These are phyloP conservation scores for Lepiota brunneoincarnata DNA, from an alignment of 768 basidiomycete species.

Conservation along the genomic window DNA sequence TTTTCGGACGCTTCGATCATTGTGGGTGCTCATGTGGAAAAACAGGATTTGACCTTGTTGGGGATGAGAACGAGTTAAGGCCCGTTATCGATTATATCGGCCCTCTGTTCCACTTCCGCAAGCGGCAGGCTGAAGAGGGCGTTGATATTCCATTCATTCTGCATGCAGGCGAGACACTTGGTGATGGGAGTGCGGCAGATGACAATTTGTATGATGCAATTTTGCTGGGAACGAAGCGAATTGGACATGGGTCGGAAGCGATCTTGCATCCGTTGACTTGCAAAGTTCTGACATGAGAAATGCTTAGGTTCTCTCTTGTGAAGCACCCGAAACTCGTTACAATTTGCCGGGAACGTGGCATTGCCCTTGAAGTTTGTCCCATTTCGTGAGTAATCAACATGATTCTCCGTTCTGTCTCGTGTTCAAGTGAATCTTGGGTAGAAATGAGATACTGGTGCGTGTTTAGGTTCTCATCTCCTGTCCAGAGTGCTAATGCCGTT, in stretches of 20 bases:
- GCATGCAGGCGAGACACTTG: constrained; percentile 81
- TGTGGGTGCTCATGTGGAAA: constrained; percentile 3
- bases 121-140: constrained; percentile 51
- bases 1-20: not conserved
- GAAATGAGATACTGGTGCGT: constrained; percentile 71
- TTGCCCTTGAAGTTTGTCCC: constrained; percentile 75
- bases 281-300: not conserved
- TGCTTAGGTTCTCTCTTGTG: constrained; percentile 63
- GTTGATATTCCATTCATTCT: constrained; percentile 74
- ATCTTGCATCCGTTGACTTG: not conserved
- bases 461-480: not conserved
- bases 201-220: constrained; percentile 78
- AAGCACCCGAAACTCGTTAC: constrained; percentile 75
- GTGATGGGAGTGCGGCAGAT: constrained; percentile 72
- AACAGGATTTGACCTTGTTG: constrained; percentile 79
- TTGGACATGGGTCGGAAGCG: constrained; percentile 67
- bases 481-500: not conserved
- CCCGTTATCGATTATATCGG: constrained; percentile 64
- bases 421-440: constrained; percentile 21
- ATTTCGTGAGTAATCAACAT: constrained; percentile 62
- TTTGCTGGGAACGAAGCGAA: constrained; percentile 74
- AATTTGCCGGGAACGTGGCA: constrained; percentile 57
- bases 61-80: constrained; percentile 59
- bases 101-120: constrained; percentile 55
- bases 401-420: not conserved